Percentiles rank a stretch among this genome's conserved stretches.
Evolutionary conservation across 2,329 filamentous ascomycete genomes (phyloP).

Genomic region (Diaporthe capsici): DNA sequence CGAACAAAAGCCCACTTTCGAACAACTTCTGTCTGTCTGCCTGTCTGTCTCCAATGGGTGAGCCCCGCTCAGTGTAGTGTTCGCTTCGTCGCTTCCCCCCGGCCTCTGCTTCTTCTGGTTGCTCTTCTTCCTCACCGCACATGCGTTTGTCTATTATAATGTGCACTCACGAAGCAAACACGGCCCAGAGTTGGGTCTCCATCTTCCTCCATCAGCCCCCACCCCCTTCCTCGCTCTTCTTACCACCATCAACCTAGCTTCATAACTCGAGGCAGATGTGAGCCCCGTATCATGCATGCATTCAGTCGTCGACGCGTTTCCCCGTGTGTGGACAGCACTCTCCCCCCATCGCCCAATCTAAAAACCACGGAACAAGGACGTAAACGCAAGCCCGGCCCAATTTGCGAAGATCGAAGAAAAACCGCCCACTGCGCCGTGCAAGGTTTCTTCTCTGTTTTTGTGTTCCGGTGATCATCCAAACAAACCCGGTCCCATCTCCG

Average conservation of each 20-base stretch:
- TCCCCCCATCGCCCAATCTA: neutral
- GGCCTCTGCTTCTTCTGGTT: neutral
- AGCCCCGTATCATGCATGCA: conserved; percentile 20
- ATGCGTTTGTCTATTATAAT: conserved; percentile 18
- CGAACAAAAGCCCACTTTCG: neutral
- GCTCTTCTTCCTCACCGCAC: neutral
- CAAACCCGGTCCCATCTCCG: neutral
- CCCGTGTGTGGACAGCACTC: neutral
- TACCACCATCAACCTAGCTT: neutral
- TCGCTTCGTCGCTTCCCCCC: neutral
- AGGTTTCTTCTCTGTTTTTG: conserved; percentile 9
- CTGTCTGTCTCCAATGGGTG: neutral
- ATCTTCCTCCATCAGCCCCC: neutral
- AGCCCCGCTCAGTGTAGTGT: conserved; percentile 14
- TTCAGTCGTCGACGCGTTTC: conserved; percentile 21
- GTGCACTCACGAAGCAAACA: conserved; percentile 9
- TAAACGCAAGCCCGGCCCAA: conserved; percentile 19
- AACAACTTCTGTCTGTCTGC: neutral
- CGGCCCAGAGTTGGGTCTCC: neutral
- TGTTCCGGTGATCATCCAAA: conserved; percentile 25
- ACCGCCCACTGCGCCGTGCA: conserved; percentile 28
- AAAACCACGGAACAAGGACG: conserved; percentile 17
- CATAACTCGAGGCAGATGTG: neutral
- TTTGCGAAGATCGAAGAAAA: neutral
- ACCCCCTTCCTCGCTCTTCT: neutral